Evolutionary conservation across 768 basidiomycete genomes (phyloP), one percentile per base, ranked within the genome.

Genomic region (Cantharellus anzutake): DNA sequence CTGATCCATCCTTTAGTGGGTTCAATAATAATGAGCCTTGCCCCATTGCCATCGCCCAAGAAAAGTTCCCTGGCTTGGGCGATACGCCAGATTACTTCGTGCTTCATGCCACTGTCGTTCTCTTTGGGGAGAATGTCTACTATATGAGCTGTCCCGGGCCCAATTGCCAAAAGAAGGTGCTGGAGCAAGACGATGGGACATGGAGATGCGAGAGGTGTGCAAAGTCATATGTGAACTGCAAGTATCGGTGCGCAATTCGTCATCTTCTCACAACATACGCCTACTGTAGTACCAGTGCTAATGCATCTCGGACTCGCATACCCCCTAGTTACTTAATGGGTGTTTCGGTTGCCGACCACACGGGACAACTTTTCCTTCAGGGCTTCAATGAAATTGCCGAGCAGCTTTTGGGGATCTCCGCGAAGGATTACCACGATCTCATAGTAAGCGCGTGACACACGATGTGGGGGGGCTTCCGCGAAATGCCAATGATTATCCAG

Each of bases 141-240:
- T 99, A 99, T 68, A 85, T 92, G 34, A 93, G 88, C 16, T 99
- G 96, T 68, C 83, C 81, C 39, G 79, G 77, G 20, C 74, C 79
- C 42, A 76, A 74, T 4, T 98, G 94, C 70, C 86, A 78, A 71
- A 98, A 98, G 74, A 99, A 98, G 71, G 86, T 97, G 3, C 70
- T 78, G 1, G 77, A 86, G 59, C 70, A 75, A 20, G 76, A 75
- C n/a, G 76, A 74, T 50, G 76, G 74, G 3, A 14, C 35, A n/a
- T 98, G 90, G 90, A 73, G 79, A 51, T 98, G 96, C 69, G 96
- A 98, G 68, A 97, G 92, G 70, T 98, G 94, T 68, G 80, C 86
- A 57, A 79, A 76, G 68, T 77, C 70, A 34, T 85, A 78, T 66
- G 74, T 76, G 1, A 73, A 76, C 40, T 92, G 94, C 2, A 80